Evolutionary conservation across 2,329 filamentous ascomycete species (phyloP), one percentile per base, ranked within the genome.

Genomic region (Elsinoe necatrix): DNA sequence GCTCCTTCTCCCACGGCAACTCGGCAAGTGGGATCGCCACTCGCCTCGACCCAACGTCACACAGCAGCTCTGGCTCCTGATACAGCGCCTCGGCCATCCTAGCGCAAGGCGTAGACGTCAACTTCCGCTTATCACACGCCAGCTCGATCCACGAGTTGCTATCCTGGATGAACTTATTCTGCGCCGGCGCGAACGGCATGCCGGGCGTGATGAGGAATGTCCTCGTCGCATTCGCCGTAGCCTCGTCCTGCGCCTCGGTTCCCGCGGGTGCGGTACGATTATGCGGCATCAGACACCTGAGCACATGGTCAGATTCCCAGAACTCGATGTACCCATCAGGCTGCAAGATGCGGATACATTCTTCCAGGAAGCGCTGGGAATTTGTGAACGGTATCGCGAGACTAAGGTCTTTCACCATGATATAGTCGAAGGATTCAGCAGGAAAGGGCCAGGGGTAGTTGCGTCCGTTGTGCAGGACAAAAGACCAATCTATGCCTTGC

Each of bases 21-120:
- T 95, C 87, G 45, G 87, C 86, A 0, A 95, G 77, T 1, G 90
- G 91, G 23, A 96, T 85, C n/a, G 89, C 92, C 54, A 96, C 76
- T 31, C 92, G 83, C 41, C 87, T 84, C 57, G 81, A 86, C 54
- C 82, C 83, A 27, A 90, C 76, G 37, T 87, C 84, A 51, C 77
- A 77, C 7, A 96, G 75, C 0, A 73, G 73, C 45, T 91, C 87
- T 3, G 85, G 79, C 68, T 95, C 90, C 66, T 92, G 86, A n/a
- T 89, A 76, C 43, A 96, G 79, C 59, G 84, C 77, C n/a, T 90
- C 80, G 2, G 84, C 82, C 41, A 95, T 82, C 29, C 85, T 77
- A 4, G 88, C 86, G 68, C 90, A 95, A 0, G 91, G 91, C 41
- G 89, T 82, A 1, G 86, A 77, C 0, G 82, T 82, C 23, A 96